Base-by-base conservation (phyloP, 768 basidiomycete genomes). In the Leccinum pellstonianum region DNA sequence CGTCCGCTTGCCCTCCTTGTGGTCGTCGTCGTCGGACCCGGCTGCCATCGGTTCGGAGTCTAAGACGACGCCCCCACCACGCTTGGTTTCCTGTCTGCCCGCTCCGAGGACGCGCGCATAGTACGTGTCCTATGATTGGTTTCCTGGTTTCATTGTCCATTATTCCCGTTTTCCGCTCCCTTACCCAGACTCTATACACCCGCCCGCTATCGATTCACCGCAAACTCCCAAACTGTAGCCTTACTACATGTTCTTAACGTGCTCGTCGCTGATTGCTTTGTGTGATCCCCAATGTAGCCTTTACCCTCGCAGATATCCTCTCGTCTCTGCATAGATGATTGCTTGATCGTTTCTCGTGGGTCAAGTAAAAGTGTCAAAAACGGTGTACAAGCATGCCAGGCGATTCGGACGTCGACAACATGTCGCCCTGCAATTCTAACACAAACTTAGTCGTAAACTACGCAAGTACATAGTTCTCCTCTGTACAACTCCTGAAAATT, bases 1-100 rank as follows among this genome's bases (percentile, higher is more conserved):
- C 54, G 70, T 80, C 27, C 69, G 65, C 55, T 29, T 41, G 38
- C 17, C 17, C 38, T 25, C 25, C 25, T 5, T 25, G 25, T 25
- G 4, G 4, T 41, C 23, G 27, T 25, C 25, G 25, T 27, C 27
- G 25, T 25, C 25, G 25, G 25, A 25, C 25, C 25, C 25, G 25
- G 25, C 25, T 25, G 25, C 25, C 25, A 25, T 25, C 25, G 25
- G 25, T 25, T 52, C 57, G 15, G 62, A 59, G 48, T 2, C 35
- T 0, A 48, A 57, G 25, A 29, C 29, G 52, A 58, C 62, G 2
- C 57, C 68, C 1, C 63, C 41, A 43, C 60, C 53, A 15, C 31
- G 47, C 23, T 37, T 71, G 52, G 48, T 52, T 8, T 54, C 62
- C 2, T 69, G 67, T 57, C 59, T 71, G 2, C 25, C 25, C 25